phyloP scores from a whole-genome alignment of 129 eudicot species.

The Sambucus nigra region DNA sequence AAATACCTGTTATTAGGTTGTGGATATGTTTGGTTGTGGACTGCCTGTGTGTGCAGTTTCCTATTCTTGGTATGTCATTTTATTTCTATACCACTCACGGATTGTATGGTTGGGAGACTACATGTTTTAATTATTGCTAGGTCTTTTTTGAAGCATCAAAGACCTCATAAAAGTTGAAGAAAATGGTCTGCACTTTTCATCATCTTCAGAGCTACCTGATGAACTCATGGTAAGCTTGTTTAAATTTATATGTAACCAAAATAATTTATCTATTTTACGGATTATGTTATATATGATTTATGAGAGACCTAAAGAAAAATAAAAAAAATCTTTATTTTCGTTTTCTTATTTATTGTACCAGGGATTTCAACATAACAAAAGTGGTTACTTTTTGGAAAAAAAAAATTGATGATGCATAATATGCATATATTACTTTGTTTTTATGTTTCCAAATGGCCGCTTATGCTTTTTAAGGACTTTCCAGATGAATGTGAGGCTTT shows the following conservation, averaged over 20 bases:
- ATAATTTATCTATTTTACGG: neutral
- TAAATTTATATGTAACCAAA: neutral
- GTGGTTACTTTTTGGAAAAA: no score
- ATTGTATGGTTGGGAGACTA: neutral
- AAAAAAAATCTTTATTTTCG: no score
- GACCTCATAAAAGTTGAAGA: slow-evolving; percentile 1
- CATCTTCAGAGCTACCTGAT: slow-evolving; percentile 4
- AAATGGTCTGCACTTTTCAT: neutral
- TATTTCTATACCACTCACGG: slow-evolving; percentile 1
- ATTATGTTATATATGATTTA: neutral
- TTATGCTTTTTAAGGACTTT: slow-evolving; percentile 88
- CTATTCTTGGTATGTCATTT: neutral
- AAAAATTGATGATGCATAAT: no score
- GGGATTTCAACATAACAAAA: no score
- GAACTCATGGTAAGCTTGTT: slow-evolving; percentile 65
- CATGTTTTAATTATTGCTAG: neutral
- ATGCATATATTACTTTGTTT: no score
- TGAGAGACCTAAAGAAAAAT: no score
- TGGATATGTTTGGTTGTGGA: slow-evolving; percentile 83
- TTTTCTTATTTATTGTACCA: no score
- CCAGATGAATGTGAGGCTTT: slow-evolving; percentile 60
- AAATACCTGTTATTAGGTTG: slow-evolving; percentile 75
- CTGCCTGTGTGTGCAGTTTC: slow-evolving; percentile 1
- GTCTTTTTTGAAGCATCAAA: neutral
- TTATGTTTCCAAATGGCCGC: slow-evolving; percentile 8